Percentiles rank a stretch among this genome's conserved stretches.
Evolutionary conservation across 108 stramenopile genomes (phyloP).

Genomic region (Asterionellopsis glacialis): DNA sequence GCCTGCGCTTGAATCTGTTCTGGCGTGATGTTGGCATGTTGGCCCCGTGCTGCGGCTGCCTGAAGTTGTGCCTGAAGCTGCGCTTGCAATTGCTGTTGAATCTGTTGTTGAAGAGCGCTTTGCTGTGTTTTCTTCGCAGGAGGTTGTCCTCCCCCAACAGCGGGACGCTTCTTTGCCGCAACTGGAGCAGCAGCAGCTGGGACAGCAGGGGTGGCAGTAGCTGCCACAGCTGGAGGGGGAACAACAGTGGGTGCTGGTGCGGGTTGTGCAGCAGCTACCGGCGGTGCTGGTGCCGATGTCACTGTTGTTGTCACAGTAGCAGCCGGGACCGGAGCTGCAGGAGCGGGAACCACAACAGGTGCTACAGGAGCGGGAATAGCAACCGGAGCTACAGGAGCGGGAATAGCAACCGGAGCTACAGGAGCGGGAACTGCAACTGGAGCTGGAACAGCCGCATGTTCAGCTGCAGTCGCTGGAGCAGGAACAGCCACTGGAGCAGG

Average conservation of each 20-base stretch:
- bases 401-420: background rate
- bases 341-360: background rate
- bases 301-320: conserved; percentile 1
- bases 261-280: background rate
- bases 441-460: background rate
- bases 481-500: conserved; percentile 7
- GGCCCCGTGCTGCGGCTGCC: conserved; percentile 80
- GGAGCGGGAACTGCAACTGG: background rate
- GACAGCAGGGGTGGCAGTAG: conserved; percentile 6
- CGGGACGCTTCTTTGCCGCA: conserved; percentile 7
- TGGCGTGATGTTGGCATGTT: conserved; percentile 82
- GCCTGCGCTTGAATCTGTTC: conserved; percentile 87
- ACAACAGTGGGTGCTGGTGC: background rate
- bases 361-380: background rate
- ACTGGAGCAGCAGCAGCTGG: conserved; percentile 3
- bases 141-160: background rate
- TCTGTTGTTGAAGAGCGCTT: conserved; percentile 68
- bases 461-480: background rate
- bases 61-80: conserved; percentile 77
- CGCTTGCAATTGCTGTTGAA: conserved; percentile 76
- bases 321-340: conserved; percentile 2
- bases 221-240: background rate
- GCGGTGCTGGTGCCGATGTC: background rate
- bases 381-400: background rate
- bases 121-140: conserved; percentile 21